Conservation (phyloP, 2,329 filamentous ascomycete genomes). For the Xylariaceae sp. region DNA sequence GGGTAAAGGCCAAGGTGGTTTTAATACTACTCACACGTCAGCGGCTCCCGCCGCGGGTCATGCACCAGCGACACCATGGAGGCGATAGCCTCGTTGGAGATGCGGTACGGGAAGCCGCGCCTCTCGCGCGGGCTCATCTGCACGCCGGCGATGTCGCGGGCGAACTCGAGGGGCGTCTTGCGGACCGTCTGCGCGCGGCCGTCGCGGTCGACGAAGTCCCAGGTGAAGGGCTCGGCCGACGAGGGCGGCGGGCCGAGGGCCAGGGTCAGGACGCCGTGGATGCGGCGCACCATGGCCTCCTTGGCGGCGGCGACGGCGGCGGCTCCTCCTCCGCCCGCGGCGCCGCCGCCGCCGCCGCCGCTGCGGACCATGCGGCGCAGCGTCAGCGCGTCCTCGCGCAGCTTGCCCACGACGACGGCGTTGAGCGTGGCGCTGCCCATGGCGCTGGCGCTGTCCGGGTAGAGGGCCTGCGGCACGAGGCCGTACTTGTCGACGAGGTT, state of each 20-base stretch:
- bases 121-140: background rate
- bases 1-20: no score
- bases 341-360: constrained; percentile 28
- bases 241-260: constrained; percentile 73
- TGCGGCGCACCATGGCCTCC: constrained; percentile 68
- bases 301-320: constrained; percentile 47
- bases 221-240: constrained; percentile 62
- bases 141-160: constrained; percentile 58
- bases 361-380: constrained; percentile 51
- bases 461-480: constrained; percentile 72
- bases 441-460: constrained; percentile 77
- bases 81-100: constrained; percentile 54
- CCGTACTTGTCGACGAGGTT: constrained; percentile 85
- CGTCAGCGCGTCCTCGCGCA: constrained; percentile 74
- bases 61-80: constrained; percentile 75
- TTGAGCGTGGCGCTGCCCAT: constrained; percentile 64
- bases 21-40: no score
- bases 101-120: constrained; percentile 9
- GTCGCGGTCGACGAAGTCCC: constrained; percentile 69
- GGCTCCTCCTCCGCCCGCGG: no score
- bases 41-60: constrained; percentile 71
- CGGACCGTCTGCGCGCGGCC: constrained; percentile 55
- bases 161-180: constrained; percentile 64
- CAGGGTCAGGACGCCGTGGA: constrained; percentile 74
- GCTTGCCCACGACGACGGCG: constrained; percentile 69